Evolutionary conservation across 2,329 filamentous ascomycete genomes (phyloP).

Genomic region (Claviceps maximensis): DNA sequence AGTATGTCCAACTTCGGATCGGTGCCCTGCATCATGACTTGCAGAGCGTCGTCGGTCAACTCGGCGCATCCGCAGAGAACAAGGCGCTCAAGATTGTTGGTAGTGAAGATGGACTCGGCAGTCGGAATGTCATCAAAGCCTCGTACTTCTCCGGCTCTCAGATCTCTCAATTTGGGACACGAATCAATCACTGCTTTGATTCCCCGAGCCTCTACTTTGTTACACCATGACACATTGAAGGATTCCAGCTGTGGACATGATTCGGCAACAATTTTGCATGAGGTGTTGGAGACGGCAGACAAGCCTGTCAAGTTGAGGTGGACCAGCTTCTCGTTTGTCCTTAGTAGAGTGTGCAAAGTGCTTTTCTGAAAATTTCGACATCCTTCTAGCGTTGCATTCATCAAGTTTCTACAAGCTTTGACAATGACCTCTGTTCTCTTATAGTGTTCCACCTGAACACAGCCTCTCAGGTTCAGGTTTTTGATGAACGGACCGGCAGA

Average conservation of each 20-base stretch:
- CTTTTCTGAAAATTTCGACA: constrained; percentile 71
- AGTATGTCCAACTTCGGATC: constrained; percentile 71
- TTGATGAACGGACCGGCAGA: constrained; percentile 81
- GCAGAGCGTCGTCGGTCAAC: constrained; percentile 61
- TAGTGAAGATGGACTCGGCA: constrained; percentile 60
- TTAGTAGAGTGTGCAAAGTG: constrained; percentile 64
- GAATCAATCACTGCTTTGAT: constrained; percentile 58
- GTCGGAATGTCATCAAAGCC: constrained; percentile 67
- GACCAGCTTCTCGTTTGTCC: constrained; percentile 61
- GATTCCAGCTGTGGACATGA: constrained; percentile 71
- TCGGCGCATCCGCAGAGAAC: constrained; percentile 69
- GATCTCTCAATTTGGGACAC: constrained; percentile 61
- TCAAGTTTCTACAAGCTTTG: constrained; percentile 75
- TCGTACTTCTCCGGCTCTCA: constrained; percentile 68
- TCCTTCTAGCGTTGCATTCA: constrained; percentile 78
- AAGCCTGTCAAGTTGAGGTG: constrained; percentile 80
- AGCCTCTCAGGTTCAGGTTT: constrained; percentile 81
- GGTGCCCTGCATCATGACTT: constrained; percentile 60
- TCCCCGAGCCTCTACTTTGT: constrained; percentile 66
- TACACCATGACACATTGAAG: constrained; percentile 89
- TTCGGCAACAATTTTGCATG: constrained; percentile 73
- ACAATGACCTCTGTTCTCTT: constrained; percentile 65
- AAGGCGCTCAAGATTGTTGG: constrained; percentile 72
- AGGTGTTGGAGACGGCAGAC: constrained; percentile 63
- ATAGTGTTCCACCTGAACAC: constrained; percentile 74